Evolutionary conservation across 768 basidiomycete species (phyloP).

Genomic region (Auricularia heimuer): DNA sequence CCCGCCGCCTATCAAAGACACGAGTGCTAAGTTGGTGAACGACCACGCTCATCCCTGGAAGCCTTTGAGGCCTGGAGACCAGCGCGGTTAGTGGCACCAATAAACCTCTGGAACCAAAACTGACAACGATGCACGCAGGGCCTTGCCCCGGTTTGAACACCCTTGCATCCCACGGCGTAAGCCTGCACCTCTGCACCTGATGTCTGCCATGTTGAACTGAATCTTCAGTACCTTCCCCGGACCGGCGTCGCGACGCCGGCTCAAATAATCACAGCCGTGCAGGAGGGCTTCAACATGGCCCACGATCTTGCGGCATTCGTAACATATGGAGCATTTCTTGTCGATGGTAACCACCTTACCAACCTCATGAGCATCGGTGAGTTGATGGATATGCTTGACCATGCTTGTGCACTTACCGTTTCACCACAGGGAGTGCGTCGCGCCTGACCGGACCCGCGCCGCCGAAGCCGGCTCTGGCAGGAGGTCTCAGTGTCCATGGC

Average conservation of each 20-base stretch:
- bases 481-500: constrained; percentile 5
- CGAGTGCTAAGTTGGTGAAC: neutral
- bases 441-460: neutral
- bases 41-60: constrained; percentile 4
- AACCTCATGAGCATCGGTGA: constrained; percentile 8
- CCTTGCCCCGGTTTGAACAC: constrained; percentile 8
- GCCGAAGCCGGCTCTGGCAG: neutral
- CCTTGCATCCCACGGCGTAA: constrained; percentile 6
- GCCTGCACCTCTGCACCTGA: neutral
- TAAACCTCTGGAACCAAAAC: neutral
- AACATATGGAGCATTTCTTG: constrained; percentile 3
- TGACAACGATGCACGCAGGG: neutral
- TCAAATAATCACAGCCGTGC: constrained; percentile 4
- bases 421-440: neutral
- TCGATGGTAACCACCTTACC: constrained; percentile 8
- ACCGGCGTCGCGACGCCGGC: constrained; percentile 4
- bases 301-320: constrained; percentile 5
- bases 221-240: constrained; percentile 4
- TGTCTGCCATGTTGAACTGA: neutral
- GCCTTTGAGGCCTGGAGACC: neutral
- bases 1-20: neutral
- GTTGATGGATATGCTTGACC: neutral
- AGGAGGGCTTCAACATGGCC: constrained; percentile 9
- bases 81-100: neutral
- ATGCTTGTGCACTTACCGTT: neutral